phyloP scores from a whole-genome alignment of 2,329 filamentous ascomycete species.

The Calonectria pteridis region DNA sequence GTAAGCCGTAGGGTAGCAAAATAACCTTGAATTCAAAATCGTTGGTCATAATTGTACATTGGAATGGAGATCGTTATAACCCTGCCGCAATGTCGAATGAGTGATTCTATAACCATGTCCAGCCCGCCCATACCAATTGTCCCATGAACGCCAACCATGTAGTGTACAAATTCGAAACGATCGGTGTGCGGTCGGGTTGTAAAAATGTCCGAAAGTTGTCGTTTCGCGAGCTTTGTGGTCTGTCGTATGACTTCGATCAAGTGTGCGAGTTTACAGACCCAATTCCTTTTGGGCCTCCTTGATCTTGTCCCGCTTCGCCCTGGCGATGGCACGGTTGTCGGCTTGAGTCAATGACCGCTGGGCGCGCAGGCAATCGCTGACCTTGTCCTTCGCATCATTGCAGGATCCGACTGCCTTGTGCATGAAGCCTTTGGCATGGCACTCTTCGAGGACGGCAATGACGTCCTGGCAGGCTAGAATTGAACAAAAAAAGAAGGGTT shows the following conservation, averaged over 20 bases:
- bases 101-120: slow-evolving; percentile 25
- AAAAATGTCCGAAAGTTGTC: background rate
- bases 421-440: slow-evolving; percentile 91
- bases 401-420: slow-evolving; percentile 93
- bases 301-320: slow-evolving; percentile 77
- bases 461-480: slow-evolving; percentile 89
- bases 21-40: slow-evolving; percentile 13
- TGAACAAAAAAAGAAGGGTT: slow-evolving; percentile 19
- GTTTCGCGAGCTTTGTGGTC: slow-evolving; percentile 3
- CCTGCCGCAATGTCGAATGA: slow-evolving; percentile 26
- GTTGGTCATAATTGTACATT: slow-evolving; percentile 23
- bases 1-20: background rate
- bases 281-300: slow-evolving; percentile 75
- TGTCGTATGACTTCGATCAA: background rate
- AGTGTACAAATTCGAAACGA: slow-evolving; percentile 25
- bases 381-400: slow-evolving; percentile 85
- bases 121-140: slow-evolving; percentile 3
- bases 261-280: slow-evolving; percentile 47
- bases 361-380: slow-evolving; percentile 86
- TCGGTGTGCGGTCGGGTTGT: slow-evolving; percentile 3
- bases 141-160: slow-evolving; percentile 34
- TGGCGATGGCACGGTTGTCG: slow-evolving; percentile 77
- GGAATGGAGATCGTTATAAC: slow-evolving; percentile 24
- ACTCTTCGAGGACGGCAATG: slow-evolving; percentile 94
- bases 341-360: slow-evolving; percentile 84